Base-by-base conservation (phyloP, 2,329 filamentous ascomycete species). In the Chlorencoelia australis region DNA sequence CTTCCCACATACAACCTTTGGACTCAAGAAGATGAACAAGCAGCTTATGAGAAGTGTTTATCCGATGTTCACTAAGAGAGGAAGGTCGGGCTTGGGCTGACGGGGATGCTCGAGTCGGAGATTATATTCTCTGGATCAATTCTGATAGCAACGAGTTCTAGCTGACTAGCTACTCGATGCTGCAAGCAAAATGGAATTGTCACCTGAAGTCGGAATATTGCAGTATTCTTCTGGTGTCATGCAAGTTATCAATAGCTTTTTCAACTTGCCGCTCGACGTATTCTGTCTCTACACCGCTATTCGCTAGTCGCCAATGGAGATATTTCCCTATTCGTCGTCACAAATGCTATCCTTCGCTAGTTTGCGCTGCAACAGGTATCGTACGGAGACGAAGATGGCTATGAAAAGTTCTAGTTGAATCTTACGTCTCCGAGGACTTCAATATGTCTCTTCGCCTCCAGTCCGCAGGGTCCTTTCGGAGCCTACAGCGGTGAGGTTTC, bases 191-290 rank as follows among this genome's bases (percentile, higher is more conserved):
- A 82, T 84, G 78, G 74, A 79, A 44, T 65, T 73, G 46, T 78
- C 69, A 6, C 79, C 77, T 0, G 73, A 82, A 46, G 76, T 82
- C 0, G 79, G 71, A n/a, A 82, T 84, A 48, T 67, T 83, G 39
- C 80, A 84, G 52, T 81, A 79, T 59, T 71, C 72, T 0, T 83
- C 80, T 3, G 79, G 79, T 19, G 80, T 86, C 42, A 85, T 87
- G 80, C 77, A 86, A 47, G 77, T 86, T 9, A 73, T 76, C 1
- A 64, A 73, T 48, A 78, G 71, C 37, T 83, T 76, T 59, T 87
- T 87, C 49, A 82, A 87, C 10, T 57, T 84, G 51, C 82, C 80
- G 2, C 86, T 81, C 62, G 86, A 86, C 61, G 86, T 82, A 28
- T 77, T 85, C 51, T 67, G 86, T 35, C 75, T 87, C 49, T 87